Evolutionary conservation across 2,329 filamentous ascomycete species (phyloP).

Genomic region (Colletotrichum sp.): DNA sequence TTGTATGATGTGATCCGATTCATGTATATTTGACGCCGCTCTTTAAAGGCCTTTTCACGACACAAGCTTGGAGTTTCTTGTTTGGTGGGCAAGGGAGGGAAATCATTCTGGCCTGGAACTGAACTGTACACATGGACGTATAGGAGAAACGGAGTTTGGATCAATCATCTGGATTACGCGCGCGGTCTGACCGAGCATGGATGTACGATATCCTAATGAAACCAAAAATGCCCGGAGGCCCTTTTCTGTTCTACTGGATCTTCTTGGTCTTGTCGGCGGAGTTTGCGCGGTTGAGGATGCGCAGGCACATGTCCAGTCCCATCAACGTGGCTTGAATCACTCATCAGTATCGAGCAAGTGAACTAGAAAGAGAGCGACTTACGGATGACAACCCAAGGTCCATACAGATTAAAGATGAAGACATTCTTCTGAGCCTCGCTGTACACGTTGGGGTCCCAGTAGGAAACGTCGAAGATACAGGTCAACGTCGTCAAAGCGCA

Average conservation of each 20-base stretch:
- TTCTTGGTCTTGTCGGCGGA: conserved; percentile 41
- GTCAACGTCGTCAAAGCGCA: conserved; percentile 55
- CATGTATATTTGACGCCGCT: background rate
- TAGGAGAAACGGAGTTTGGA: conserved; percentile 5
- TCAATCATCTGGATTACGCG: background rate
- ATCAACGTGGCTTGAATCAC: conserved; percentile 50
- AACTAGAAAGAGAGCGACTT: conserved; percentile 31
- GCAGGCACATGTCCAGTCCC: conserved; percentile 58
- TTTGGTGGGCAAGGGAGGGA: background rate
- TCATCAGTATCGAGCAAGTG: background rate
- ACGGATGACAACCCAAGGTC: conserved; percentile 59
- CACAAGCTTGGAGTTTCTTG: background rate
- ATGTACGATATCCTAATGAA: conserved; percentile 11
- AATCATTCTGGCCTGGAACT: background rate
- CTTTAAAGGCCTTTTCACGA: background rate
- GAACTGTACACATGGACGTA: background rate
- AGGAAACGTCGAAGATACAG: conserved; percentile 55
- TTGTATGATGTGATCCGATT: conserved; percentile 18
- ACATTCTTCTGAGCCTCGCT: conserved; percentile 47
- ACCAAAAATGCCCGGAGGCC: background rate
- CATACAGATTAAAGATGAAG: conserved; percentile 54
- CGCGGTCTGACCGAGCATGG: background rate
- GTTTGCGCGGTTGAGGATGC: conserved; percentile 51
- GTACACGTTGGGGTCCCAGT: conserved; percentile 53
- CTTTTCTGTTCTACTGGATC: conserved; percentile 34